Base-by-base conservation (phyloP, 2,329 filamentous ascomycete genomes). In the Phyllosticta capitalensis region DNA sequence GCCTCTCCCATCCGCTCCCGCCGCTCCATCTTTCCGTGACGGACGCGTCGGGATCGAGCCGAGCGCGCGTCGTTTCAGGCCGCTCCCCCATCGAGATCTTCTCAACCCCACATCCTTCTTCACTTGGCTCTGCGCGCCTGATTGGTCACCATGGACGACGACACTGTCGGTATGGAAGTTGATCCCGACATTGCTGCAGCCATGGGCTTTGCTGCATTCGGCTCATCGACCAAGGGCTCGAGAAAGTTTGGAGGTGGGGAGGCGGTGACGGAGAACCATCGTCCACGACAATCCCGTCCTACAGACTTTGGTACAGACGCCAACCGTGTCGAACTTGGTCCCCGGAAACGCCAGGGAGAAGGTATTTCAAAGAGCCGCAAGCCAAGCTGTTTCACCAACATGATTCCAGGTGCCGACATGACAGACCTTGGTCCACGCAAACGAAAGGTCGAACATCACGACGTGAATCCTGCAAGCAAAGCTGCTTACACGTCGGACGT, bases 141-240 rank as follows among this genome's bases (percentile, higher is more conserved):
- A 24, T 45, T 45, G 38, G 38, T 7, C 54, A 55, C 2, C 28
- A 55, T 45, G 38, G 65, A 69, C n/a, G 66, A 67, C 22, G n/a
- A n/a, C 14, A 45, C 38, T 45, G 38, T 45, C 38, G 38, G 38
- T n/a, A 69, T 74, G 62, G 75, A 76, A n/a, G 67, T 75, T 20
- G 77, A 81, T 54, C 74, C 75, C 50, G 81, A 81, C 56, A 84
- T 89, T 70, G 84, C 85, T 21, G 81, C 82, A 50, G 79, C 82
- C 53, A 87, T 91, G 84, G 88, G 88, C 63, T 91, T 91, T 72
- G 81, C 84, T 9, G 80, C 82, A 60, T 92, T 92, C 68, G 87
- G 87, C 64, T 72, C 74, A 9, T 76, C 81, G n/a, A n/a, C n/a
- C 64, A 74, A 72, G 2, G 75, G 79, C 1, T 78, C 78, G 51